These are phyloP conservation scores for Chaetomium cochliodes DNA, from an alignment of 495 filamentous ascomycete species.

Conservation along the genomic window DNA sequence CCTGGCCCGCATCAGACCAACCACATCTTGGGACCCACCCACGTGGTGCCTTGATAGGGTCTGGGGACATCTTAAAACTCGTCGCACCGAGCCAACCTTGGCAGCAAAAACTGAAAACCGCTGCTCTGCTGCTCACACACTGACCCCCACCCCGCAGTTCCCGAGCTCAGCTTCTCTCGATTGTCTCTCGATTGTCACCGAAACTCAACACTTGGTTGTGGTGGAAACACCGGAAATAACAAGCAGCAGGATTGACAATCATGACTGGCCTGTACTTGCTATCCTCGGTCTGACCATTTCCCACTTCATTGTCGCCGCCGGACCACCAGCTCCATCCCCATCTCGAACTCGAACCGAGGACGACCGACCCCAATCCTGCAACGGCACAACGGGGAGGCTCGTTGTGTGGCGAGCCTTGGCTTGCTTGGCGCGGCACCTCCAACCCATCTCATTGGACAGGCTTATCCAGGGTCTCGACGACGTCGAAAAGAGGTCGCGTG, in stretches of 20 bases:
- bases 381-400: not conserved
- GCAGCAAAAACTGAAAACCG: not conserved
- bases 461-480: not conserved
- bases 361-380: not conserved
- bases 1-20: conserved; percentile 9
- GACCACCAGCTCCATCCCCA: too few relatives aligned
- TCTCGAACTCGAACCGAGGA: too few relatives aligned
- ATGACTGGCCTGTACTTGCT: too few relatives aligned
- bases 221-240: not conserved
- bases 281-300: not conserved
- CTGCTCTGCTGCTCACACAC: not conserved
- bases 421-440: not conserved
- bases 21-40: conserved; percentile 1
- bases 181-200: too few relatives aligned
- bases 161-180: not conserved
- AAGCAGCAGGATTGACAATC: not conserved
- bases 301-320: not conserved
- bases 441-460: not conserved
- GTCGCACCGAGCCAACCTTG: not conserved
- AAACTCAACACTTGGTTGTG: not conserved
- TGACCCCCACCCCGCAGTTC: not conserved
- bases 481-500: conserved; percentile 12
- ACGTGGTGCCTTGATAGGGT: conserved; percentile 19
- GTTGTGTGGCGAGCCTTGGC: not conserved
- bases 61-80: not conserved